Conservation (phyloP, 768 basidiomycete species). For the Leccinum boreale region DNA sequence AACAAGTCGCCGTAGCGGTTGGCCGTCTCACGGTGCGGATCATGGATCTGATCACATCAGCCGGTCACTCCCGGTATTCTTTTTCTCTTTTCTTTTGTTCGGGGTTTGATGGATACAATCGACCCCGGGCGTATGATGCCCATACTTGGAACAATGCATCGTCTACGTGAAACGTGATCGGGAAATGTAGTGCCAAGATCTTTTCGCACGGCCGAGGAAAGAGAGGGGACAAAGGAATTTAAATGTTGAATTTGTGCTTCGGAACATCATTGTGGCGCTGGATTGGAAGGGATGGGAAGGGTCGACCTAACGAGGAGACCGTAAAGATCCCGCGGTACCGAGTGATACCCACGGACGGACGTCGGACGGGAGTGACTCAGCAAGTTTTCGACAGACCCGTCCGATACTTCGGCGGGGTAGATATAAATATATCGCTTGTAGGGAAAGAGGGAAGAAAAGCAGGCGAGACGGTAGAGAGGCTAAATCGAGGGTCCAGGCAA, state of each 20-base stretch:
- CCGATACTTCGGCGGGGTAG: not conserved
- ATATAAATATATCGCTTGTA: not conserved
- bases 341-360: not conserved
- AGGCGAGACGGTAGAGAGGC: no score
- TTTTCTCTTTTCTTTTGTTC: not conserved
- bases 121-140: not conserved
- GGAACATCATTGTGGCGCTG: not conserved
- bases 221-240: not conserved
- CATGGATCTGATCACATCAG: not conserved
- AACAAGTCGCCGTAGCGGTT: not conserved
- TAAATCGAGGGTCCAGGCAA: no score
- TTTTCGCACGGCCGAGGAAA: not conserved
- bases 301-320: not conserved
- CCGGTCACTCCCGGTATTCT: not conserved
- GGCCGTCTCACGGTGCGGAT: not conserved
- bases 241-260: not conserved
- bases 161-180: not conserved
- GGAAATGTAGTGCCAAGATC: not conserved
- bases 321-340: not conserved
- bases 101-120: not conserved
- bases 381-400: not conserved
- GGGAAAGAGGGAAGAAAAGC: no score
- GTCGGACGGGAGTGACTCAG: not conserved
- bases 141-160: not conserved
- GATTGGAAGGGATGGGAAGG: not conserved